phyloP scores from a whole-genome alignment of 129 eudicot species.

The Flaveria linearis region DNA sequence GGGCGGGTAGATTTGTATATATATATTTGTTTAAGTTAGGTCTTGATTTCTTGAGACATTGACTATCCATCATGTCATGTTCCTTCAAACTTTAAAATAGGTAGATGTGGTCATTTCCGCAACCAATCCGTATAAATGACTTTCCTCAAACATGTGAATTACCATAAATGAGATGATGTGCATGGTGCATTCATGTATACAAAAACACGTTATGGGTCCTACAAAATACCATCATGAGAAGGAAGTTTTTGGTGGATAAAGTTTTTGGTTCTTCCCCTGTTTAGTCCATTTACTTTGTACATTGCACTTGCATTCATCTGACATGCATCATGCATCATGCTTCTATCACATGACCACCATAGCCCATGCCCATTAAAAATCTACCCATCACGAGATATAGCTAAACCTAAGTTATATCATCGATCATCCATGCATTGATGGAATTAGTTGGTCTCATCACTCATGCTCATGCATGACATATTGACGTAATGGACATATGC shows the following conservation, averaged over 20 bases:
- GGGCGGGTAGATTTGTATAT: no score
- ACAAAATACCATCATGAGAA: conserved; percentile 20
- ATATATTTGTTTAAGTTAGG: background rate
- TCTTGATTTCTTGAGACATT: background rate
- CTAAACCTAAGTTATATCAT: conserved; percentile 14
- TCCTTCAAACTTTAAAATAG: background rate
- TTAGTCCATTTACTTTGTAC: conserved; percentile 29
- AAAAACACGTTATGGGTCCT: conserved; percentile 28
- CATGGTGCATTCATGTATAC: conserved; percentile 27
- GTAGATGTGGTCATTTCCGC: conserved; percentile 9
- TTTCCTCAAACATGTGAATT: background rate
- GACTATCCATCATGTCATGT: conserved; percentile 10
- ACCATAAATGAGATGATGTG: conserved; percentile 6
- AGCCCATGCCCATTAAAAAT: conserved; percentile 36
- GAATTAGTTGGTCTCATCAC: background rate
- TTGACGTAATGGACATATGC: background rate
- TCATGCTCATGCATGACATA: background rate
- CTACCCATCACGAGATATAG: conserved; percentile 25
- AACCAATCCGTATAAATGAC: background rate
- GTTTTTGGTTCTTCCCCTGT: conserved; percentile 19
- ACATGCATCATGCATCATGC: conserved; percentile 37
- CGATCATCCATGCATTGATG: conserved; percentile 27
- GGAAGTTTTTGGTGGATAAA: conserved; percentile 2
- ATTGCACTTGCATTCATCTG: conserved; percentile 36
- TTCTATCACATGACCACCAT: conserved; percentile 19